Evolutionary conservation across 2,329 filamentous ascomycete genomes (phyloP), one percentile per base, ranked within the genome.

Genomic region (Dactylellina sp.): DNA sequence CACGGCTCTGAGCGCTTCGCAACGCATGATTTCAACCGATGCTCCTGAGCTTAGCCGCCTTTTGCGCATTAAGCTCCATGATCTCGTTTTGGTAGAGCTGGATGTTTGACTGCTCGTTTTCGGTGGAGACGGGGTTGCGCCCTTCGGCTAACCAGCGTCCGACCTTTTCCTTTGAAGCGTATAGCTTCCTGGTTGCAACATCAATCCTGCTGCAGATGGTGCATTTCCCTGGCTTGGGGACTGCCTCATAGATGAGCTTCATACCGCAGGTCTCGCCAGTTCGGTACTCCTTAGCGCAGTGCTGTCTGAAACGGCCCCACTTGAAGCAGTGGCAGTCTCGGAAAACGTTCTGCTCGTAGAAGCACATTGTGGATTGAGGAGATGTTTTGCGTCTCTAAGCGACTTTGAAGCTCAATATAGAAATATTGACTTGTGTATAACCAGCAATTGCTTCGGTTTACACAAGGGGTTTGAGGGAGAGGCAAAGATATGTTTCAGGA

Each of bases 251-350:
- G 80, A 97, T 89, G 76, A 97, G 87, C 83, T 92, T 96, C 83
- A 97, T 89, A 75, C 94, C 94, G 83, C 94, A 98, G 39, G 94
- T 97, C 85, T 98, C 94, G 79, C 94, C 94, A 77, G 91, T 97
- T 77, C 94, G 91, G 84, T 96, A 96, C 82, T 97, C 94, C 82
- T 92, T 93, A 82, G 91, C 89, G 86, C 94, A 98, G 81, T 96
- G 93, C 82, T 93, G 88, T 77, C 91, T 89, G 84, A 97, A 97
- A 83, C 90, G 90, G 77, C 92, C 91, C 93, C 93, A 98, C 82
- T 93, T 92, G 89, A 91, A 97, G 86, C 92, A 94, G 80, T 91
- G 91, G 83, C 94, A 98, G 68, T 82, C 82, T 49, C 63, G 40
- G 86, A 91, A 97, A 78, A 88, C 87, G 81, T 90, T 92, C 83